A percentile compares a stretch with the other conserved stretches of the same genome.
phyloP scores from a whole-genome alignment of 331 rosid genomes.

The Acacia concinna region DNA sequence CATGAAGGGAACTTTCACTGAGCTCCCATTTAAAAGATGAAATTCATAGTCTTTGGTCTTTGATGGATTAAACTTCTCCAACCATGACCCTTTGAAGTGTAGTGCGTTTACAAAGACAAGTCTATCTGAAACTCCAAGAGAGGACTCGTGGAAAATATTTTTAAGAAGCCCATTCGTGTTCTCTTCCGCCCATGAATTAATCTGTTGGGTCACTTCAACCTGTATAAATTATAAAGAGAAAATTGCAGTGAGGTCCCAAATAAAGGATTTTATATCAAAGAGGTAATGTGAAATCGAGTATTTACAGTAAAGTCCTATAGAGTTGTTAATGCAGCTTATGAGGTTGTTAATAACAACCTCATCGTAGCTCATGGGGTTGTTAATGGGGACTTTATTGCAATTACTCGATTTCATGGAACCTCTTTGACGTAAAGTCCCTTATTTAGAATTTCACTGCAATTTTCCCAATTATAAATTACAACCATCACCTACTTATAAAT shows the following conservation, averaged over 20 bases:
- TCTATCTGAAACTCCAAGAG: conserved; percentile 54
- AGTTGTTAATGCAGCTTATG: too few species aligned
- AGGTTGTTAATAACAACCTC: too few species aligned
- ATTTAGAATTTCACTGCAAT: too few species aligned
- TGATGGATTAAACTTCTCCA: conserved; percentile 56
- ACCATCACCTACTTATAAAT: background rate
- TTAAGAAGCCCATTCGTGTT: conserved; percentile 76
- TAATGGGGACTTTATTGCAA: too few species aligned
- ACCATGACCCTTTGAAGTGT: conserved; percentile 86
- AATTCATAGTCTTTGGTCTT: conserved; percentile 59
- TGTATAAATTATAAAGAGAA: background rate
- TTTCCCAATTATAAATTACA: too few species aligned
- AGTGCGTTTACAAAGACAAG: conserved; percentile 76
- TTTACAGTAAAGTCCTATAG: too few species aligned
- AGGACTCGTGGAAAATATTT: conserved; percentile 66
- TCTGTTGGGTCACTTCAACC: conserved; percentile 54
- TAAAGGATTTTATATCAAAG: too few species aligned
- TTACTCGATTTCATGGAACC: too few species aligned
- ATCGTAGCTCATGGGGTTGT: too few species aligned
- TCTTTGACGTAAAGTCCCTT: too few species aligned
- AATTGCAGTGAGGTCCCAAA: too few species aligned
- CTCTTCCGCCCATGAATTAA: conserved; percentile 81
- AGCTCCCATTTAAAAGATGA: conserved; percentile 49
- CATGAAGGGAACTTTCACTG: conserved; percentile 32
- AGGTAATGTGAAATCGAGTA: too few species aligned